Base-by-base conservation (phyloP, 257 asterid species). In the Nicotiana benthamiana region DNA sequence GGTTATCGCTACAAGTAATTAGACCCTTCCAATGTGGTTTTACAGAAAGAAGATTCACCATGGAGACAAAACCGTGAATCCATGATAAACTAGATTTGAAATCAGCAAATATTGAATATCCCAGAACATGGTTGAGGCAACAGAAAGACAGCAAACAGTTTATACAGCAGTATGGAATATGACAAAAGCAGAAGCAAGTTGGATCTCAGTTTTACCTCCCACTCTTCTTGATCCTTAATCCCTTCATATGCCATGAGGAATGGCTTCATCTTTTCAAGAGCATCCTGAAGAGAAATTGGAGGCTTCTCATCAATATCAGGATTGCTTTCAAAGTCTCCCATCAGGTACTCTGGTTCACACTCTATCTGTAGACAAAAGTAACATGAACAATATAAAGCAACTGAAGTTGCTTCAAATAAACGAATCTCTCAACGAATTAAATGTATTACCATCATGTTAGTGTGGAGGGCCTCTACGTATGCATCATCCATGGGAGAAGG, bases 231-330 rank as follows among this genome's bases (percentile, higher is more conserved):
- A 86, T 81, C 87, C 82, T 89, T 76, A 79, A 96, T 91, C 83
- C 97, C 96, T 89, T 89, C 97, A 86, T 90, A 90, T 30, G 84
- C 81, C 96, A 94, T 90, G 62, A 96, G 87, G 91, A 92, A 93
- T 4, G 98, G 98, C 86, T 95, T 95, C 91, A 89, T 79, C 91
- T 95, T 95, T 89, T 93, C 97, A 27, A 95, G 91, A 40, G 97
- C 96, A 60, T 91, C 98, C 5, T 89, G 87, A 9, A 95, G 95
- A 75, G 97, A 66, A 75, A 91, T 90, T 9, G 93, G 97, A 82
- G 97, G 95, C 67, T 89, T 90, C 86, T 93, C 98, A 78, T 95
- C 97, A 67, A 95, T 92, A 86, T 93, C 98, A 0, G 99, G 99
- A 81, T 92, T 94, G 24, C 87, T 86, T 80, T 88, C 93, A 84